Evolutionary conservation across 208 protist species (phyloP).

Genomic region (Crithidia bombi): DNA sequence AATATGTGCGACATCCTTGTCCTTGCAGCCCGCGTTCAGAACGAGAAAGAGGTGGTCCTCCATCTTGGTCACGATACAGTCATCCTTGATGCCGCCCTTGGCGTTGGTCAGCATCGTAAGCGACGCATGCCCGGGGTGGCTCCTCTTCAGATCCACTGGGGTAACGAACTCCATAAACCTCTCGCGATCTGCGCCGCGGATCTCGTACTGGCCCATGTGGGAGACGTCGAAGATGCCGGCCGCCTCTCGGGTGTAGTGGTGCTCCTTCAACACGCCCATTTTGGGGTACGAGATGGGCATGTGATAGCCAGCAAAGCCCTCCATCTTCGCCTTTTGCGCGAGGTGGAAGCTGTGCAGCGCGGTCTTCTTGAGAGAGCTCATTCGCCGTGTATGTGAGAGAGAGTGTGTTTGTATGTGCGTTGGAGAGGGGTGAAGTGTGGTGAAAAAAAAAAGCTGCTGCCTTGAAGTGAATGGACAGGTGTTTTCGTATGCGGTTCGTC

Average conservation of each 20-base stretch:
- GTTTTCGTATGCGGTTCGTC: too few relatives aligned
- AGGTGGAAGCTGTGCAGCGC: slow-evolving; percentile 86
- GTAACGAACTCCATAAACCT: slow-evolving; percentile 94
- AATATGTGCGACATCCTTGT: slow-evolving; percentile 94
- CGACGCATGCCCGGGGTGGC: slow-evolving; percentile 45
- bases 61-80: slow-evolving; percentile 94
- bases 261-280: slow-evolving; percentile 86
- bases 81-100: slow-evolving; percentile 94
- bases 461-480: too few relatives aligned
- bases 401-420: neutral
- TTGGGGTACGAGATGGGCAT: slow-evolving; percentile 96
- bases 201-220: slow-evolving; percentile 95
- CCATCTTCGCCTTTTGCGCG: slow-evolving; percentile 93
- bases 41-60: slow-evolving; percentile 93
- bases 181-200: slow-evolving; percentile 91
- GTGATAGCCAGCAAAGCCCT: slow-evolving; percentile 94
- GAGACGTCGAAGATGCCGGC: slow-evolving; percentile 97
- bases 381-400: slow-evolving; percentile 14
- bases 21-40: slow-evolving; percentile 96
- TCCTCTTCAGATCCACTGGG: slow-evolving; percentile 75
- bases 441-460: neutral
- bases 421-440: neutral
- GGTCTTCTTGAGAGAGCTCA: slow-evolving; percentile 70
- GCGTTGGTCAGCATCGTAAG: slow-evolving; percentile 95
- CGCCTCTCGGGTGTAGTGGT: slow-evolving; percentile 87